A percentile compares a stretch with the other conserved stretches of the same genome.
Conservation (phyloP, 257 asterid genomes). For the Striga asiatica region DNA sequence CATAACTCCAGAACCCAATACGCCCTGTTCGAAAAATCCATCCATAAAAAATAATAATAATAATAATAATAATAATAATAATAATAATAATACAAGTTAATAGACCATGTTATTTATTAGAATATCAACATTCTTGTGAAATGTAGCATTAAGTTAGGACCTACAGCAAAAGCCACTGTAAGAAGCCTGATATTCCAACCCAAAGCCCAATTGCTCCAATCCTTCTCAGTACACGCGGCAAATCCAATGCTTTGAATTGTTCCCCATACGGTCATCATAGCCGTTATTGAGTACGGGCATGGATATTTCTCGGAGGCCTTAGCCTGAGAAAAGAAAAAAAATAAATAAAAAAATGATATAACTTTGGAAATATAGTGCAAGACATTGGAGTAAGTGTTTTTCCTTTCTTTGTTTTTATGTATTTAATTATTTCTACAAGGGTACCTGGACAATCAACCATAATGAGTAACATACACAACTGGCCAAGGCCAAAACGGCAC, state of each 20-base stretch:
- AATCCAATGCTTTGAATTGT: conserved; percentile 23
- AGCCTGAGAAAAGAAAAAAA: conserved; percentile 19
- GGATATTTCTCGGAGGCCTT: conserved; percentile 38
- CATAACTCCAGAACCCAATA: conserved; percentile 37
- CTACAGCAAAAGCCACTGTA: conserved; percentile 27
- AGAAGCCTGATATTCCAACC: conserved; percentile 52
- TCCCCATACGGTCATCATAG: conserved; percentile 38
- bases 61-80: too few relatives aligned
- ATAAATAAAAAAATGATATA: neutral
- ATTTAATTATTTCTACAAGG: too few relatives aligned
- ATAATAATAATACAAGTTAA: neutral
- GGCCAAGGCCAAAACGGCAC: conserved; percentile 34
- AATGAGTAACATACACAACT: conserved; percentile 39
- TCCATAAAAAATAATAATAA: neutral
- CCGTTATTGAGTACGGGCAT: conserved; percentile 47
- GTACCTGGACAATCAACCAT: conserved; percentile 74
- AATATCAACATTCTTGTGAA: too few relatives aligned
- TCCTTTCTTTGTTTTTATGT: too few relatives aligned
- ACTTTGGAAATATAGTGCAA: neutral
- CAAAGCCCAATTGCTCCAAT: conserved; percentile 45
- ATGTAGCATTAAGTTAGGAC: neutral
- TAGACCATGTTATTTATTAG: too few relatives aligned
- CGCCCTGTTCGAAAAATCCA: conserved; percentile 24
- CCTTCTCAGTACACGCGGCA: conserved; percentile 35
- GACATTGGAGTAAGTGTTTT: neutral